A percentile compares a stretch with the other conserved stretches of the same genome.
Evolutionary conservation across 345 rosid species (phyloP).

Genomic region (Abelmoschus esculentus): DNA sequence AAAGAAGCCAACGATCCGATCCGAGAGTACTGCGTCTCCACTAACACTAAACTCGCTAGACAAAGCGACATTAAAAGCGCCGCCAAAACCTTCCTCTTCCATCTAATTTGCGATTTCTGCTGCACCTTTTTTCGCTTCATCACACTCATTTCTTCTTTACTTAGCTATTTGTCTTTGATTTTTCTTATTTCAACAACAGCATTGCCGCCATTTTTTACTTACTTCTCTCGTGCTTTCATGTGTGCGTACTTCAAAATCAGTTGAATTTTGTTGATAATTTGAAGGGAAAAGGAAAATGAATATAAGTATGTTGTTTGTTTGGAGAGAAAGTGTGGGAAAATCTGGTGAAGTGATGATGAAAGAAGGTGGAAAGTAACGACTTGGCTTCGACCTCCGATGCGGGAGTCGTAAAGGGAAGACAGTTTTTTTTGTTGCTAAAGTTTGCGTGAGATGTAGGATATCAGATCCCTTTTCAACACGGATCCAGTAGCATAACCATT

Average conservation of each 20-base stretch:
- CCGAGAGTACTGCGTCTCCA: slow-evolving; percentile 52
- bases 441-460: slow-evolving; percentile 27
- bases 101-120: slow-evolving; percentile 44
- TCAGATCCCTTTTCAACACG: slow-evolving; percentile 14
- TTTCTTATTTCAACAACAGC: slow-evolving; percentile 20
- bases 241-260: background rate
- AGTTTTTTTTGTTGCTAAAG: background rate
- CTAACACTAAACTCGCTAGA: slow-evolving; percentile 45
- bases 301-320: background rate
- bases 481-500: background rate
- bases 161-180: background rate
- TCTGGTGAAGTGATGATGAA: background rate
- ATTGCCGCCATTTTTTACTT: slow-evolving; percentile 13
- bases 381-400: background rate
- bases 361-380: background rate
- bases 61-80: slow-evolving; percentile 44
- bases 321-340: background rate
- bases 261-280: background rate
- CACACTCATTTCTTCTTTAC: slow-evolving; percentile 2
- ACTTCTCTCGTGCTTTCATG: background rate
- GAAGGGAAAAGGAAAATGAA: background rate
- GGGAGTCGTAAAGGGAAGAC: slow-evolving; percentile 13
- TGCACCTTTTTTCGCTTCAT: slow-evolving; percentile 70
- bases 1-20: slow-evolving; percentile 40
- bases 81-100: slow-evolving; percentile 61